Evolutionary conservation across 495 filamentous ascomycete species (phyloP), one percentile per base, ranked within the genome.

Genomic region (Elaphomyces granulatus): DNA sequence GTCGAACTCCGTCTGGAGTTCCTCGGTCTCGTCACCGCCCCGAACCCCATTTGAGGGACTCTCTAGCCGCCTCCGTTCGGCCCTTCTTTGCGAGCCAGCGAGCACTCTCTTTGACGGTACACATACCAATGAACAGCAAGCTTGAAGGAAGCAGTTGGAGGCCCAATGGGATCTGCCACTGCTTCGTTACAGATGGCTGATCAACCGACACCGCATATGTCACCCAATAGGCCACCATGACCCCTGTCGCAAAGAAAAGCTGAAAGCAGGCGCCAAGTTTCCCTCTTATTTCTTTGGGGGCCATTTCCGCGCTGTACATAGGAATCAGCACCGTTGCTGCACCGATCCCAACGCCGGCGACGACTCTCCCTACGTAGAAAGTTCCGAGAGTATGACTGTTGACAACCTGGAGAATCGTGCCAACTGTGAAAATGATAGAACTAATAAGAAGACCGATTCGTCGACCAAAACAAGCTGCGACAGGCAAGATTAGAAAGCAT

Each of bases 291-390:
- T 67, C 59, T 44, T 68, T 69, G 0, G 70, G 68, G 28, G 68
- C 61, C 56, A 66, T 73, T 49, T 75, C 72, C 2, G 66, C 61
- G 10, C 58, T 54, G 36, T 61, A 72, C 55, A 71, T 71, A 2
- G 74, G 72, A 1, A 74, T 66, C 17, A 71, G 50, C 4, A 68
- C 66, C 0, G 68, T 71, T 2, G 68, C 65, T 6, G 60, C 61
- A 1, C 72, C 72, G 37, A 76, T 64, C 0, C 72, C 74, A n/a
- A 78, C 21, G 1, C 72, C 71, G 0, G 68, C 61, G 26, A 76
- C 51, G 1, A 72, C 61, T 36, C 70, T 52, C n/a, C 56, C 61
- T 6, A 56, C 56, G 38, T 70, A 68, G 41, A 65, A 70, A 8
- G 60, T 58, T 0, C 48, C 63, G 8, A 68, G 46, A 2, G 58